Evolutionary conservation across 116 monocot species (phyloP).

Genomic region (Zostera marina): DNA sequence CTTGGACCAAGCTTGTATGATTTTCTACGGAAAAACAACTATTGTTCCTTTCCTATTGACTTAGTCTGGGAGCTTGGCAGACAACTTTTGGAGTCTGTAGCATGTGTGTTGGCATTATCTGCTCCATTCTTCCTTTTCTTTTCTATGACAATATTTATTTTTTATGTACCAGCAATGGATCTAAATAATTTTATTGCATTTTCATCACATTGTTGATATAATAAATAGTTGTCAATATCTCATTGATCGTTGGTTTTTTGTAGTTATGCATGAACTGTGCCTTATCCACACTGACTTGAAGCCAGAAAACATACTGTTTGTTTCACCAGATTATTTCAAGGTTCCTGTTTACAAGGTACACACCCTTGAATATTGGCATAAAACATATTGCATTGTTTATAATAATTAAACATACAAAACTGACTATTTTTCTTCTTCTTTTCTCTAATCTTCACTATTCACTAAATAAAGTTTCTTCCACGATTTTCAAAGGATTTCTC

Average conservation of each 20-base stretch:
- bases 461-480: slow-evolving; percentile 22
- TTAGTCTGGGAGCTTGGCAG: slow-evolving; percentile 88
- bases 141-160: not conserved
- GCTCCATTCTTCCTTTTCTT: slow-evolving; percentile 3
- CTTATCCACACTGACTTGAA: slow-evolving; percentile 97
- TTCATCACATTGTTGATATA: not conserved
- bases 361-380: no score
- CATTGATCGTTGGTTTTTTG: slow-evolving; percentile 7
- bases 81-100: slow-evolving; percentile 96
- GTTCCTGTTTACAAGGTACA: slow-evolving; percentile 80
- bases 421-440: no score
- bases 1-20: slow-evolving; percentile 97
- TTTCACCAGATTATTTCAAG: slow-evolving; percentile 66
- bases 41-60: slow-evolving; percentile 92
- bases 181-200: not conserved
- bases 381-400: not conserved
- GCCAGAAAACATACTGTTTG: slow-evolving; percentile 94
- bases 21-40: slow-evolving; percentile 85
- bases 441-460: not conserved
- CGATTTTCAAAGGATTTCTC: slow-evolving; percentile 33
- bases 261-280: slow-evolving; percentile 93
- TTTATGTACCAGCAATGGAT: not conserved
- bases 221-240: not conserved
- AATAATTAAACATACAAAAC: not conserved
- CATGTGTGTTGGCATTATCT: slow-evolving; percentile 49